Evolutionary conservation across 495 filamentous ascomycete species (phyloP).

Genomic region (Corynascus novoguineensis): DNA sequence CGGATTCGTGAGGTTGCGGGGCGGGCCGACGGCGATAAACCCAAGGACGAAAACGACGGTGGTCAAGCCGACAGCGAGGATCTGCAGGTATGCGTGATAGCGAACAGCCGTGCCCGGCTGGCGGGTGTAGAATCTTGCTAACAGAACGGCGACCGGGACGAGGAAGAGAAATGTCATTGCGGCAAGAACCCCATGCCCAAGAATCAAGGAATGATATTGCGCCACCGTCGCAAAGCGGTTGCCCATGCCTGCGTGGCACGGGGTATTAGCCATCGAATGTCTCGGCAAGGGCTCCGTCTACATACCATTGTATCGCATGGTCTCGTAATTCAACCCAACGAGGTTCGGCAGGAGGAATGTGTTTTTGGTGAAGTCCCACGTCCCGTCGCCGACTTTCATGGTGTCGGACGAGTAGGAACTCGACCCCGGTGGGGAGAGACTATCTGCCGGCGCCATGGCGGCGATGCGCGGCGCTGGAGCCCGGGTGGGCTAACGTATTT

Average conservation of each 20-base stretch:
- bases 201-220: slow-evolving; percentile 72
- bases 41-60: slow-evolving; percentile 74
- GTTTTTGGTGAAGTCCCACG: slow-evolving; percentile 79
- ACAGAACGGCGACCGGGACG: slow-evolving; percentile 71
- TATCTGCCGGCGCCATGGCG: slow-evolving; percentile 49
- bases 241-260: slow-evolving; percentile 66
- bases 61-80: slow-evolving; percentile 65
- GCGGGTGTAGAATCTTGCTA: slow-evolving; percentile 61
- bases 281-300: background rate
- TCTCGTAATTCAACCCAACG: slow-evolving; percentile 81
- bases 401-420: slow-evolving; percentile 78
- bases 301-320: slow-evolving; percentile 93
- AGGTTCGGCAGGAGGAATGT: slow-evolving; percentile 85
- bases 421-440: slow-evolving; percentile 70
- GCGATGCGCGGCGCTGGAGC: slow-evolving; percentile 20
- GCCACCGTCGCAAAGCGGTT: slow-evolving; percentile 74
- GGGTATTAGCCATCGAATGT: slow-evolving; percentile 5
- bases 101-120: slow-evolving; percentile 63
- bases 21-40: slow-evolving; percentile 70
- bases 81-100: slow-evolving; percentile 79
- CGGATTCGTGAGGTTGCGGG: slow-evolving; percentile 79
- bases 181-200: slow-evolving; percentile 78
- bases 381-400: slow-evolving; percentile 83
- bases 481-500: slow-evolving; percentile 6
- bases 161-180: slow-evolving; percentile 83